Evolutionary conservation across 2,329 filamentous ascomycete genomes (phyloP).

Genomic region (Orbilia oligospora): DNA sequence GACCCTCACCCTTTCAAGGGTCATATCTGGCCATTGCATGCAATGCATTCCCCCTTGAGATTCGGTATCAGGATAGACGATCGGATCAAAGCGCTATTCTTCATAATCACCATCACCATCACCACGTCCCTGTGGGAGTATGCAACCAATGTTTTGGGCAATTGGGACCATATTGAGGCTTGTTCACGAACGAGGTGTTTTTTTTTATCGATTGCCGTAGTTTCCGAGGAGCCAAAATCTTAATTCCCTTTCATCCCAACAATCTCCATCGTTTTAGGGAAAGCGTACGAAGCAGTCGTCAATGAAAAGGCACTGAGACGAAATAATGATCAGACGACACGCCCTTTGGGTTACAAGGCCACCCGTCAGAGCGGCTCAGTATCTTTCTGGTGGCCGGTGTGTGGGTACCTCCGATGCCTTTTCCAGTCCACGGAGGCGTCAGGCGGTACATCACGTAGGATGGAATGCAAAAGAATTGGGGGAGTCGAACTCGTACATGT

Average conservation of each 20-base stretch:
- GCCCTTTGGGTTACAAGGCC: conserved; percentile 50
- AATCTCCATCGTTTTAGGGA: conserved; percentile 51
- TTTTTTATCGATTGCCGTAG: conserved; percentile 56
- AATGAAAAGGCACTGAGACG: conserved; percentile 31
- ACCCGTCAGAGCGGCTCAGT: conserved; percentile 53
- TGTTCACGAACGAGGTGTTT: conserved; percentile 28
- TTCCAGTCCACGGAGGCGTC: conserved; percentile 31
- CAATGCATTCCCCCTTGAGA: conserved; percentile 31
- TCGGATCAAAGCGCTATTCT: conserved; percentile 46
- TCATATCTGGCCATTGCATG: conserved; percentile 46
- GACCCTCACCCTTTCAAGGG: conserved; percentile 23
- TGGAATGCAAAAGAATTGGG: conserved; percentile 39
- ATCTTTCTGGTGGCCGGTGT: conserved; percentile 27
- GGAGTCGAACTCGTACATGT: conserved; percentile 19
- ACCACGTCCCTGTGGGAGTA: conserved; percentile 21
- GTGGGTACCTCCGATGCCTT: conserved; percentile 47
- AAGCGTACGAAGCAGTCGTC: conserved; percentile 33
- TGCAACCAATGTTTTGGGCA: conserved; percentile 5
- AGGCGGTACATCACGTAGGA: conserved; percentile 47
- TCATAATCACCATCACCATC: conserved; percentile 28
- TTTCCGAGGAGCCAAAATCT: conserved; percentile 57
- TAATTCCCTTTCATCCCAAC: conserved; percentile 58
- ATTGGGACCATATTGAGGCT: conserved; percentile 15
- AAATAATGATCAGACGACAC: conserved; percentile 57
- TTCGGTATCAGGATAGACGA: conserved; percentile 42